phyloP scores from a whole-genome alignment of 2,329 filamentous ascomycete genomes.

The Hypoxylon sp. region DNA sequence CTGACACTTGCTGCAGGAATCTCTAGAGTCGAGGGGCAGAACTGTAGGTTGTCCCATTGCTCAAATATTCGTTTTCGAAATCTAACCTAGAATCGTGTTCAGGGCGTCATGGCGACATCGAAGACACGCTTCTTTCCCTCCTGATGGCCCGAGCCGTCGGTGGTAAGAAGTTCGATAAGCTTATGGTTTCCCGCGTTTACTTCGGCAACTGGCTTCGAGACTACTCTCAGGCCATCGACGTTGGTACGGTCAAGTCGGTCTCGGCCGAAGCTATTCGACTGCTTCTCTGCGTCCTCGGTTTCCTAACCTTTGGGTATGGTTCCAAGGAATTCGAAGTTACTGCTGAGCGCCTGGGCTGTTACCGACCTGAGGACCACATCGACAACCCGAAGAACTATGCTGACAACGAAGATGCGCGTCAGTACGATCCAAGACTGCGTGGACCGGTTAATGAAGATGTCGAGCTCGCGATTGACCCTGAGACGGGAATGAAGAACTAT shows the following conservation, averaged over 20 bases:
- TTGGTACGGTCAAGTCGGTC: conserved; percentile 91
- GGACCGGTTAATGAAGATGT: conserved; percentile 82
- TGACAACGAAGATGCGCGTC: conserved; percentile 85
- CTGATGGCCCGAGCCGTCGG: conserved; percentile 66
- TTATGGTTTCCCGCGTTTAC: conserved; percentile 90
- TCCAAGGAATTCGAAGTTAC: conserved; percentile 90
- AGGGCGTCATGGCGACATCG: conserved; percentile 92
- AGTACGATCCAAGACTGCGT: conserved; percentile 85
- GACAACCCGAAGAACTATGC: conserved; percentile 87
- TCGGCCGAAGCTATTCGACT: conserved; percentile 92
- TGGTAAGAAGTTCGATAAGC: conserved; percentile 87
- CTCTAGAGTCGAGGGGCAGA: conserved; percentile 84
- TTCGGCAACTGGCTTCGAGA: conserved; percentile 97
- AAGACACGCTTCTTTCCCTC: conserved; percentile 86
- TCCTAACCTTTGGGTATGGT: conserved; percentile 88
- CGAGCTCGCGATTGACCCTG: conserved; percentile 82
- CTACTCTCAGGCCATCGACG: conserved; percentile 94
- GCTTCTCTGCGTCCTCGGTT: conserved; percentile 88
- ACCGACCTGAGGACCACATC: conserved; percentile 86
- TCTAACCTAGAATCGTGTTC: conserved; percentile 23
- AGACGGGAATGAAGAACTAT: conserved; percentile 90
- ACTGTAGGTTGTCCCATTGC: conserved; percentile 69
- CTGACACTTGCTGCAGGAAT: conserved; percentile 61
- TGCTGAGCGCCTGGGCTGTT: conserved; percentile 81
- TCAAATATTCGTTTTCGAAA: background rate